Base-by-base conservation (phyloP, 2,329 filamentous ascomycete species). In the Pyrenophora tritici-repentis region DNA sequence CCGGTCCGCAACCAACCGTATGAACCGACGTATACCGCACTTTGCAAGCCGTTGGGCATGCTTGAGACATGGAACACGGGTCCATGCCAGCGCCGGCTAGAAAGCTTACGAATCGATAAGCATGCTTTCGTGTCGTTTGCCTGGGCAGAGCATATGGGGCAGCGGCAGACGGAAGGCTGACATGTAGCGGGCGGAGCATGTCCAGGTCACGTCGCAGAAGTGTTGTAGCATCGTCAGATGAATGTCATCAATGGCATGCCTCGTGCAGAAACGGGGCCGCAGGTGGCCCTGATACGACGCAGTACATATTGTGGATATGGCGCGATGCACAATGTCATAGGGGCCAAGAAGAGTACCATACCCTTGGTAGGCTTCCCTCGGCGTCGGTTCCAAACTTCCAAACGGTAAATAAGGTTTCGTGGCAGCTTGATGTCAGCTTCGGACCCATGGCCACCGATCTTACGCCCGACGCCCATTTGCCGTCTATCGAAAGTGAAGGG, bases 81-180 rank as follows among this genome's bases (percentile, higher is more conserved):
- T 46, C 48, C 44, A 56, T 55, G 20, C 52, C 44, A 42, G 56
- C 34, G 22, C 32, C 55, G 54, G 52, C 57, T 47, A 62, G 62
- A 59, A 35, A 50, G 67, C 68, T 72, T 67, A 70, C 66, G 61
- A 65, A 70, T 62, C 59, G 61, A 58, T 68, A 65, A 65, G 64
- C 63, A 45, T 52, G 22, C 47, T 53, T 26, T 56, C 47, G 44
- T 57, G 29, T 37, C 46, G 42, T 56, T 40, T 46, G 22, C 18
- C 40, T 42, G 43, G 20, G 42, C 42, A 17, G 29, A 44, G 41
- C 42, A 33, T 31, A 45, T 52, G 52, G 47, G 41, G 36, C 51
- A 40, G 38, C 39, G 47, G 32, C 45, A 45, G 46, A 50, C 32
- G 51, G 42, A 44, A 59, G 52, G 59, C 59, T 61, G 59, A 54